Percentiles rank a stretch among this genome's conserved stretches.
Conservation (phyloP, 179 eudicot genomes). For the Silene noctiflora region DNA sequence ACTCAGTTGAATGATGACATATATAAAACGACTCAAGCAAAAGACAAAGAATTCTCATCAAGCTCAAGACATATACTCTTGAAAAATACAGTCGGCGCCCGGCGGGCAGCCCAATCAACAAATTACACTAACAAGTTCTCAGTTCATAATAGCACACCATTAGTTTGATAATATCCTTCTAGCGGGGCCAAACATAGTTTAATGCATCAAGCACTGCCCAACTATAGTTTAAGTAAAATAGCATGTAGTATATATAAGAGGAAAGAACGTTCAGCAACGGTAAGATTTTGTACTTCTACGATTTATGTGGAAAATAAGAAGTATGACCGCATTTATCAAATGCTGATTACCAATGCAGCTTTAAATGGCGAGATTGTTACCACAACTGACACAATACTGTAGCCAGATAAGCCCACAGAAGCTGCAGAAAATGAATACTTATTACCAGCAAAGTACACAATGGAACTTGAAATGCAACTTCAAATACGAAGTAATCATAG, state of each 20-base stretch:
- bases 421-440: not conserved
- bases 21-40: not conserved
- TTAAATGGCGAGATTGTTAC: not conserved
- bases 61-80: too few species aligned
- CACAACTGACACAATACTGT: not conserved
- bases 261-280: not conserved
- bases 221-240: not conserved
- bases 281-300: not conserved
- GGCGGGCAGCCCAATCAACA: not conserved
- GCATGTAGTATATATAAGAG: not conserved
- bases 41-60: too few species aligned
- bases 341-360: not conserved
- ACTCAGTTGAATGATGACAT: not conserved
- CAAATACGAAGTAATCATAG: not conserved
- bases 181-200: not conserved
- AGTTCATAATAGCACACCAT: not conserved
- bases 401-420: not conserved
- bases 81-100: too few species aligned
- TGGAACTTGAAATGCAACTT: not conserved
- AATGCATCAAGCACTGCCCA: not conserved
- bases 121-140: slow-evolving; percentile 4
- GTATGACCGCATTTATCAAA: not conserved
- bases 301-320: too few species aligned
- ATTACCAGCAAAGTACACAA: slow-evolving; percentile 3
- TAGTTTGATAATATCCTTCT: not conserved